A percentile compares a stretch with the other conserved stretches of the same genome.
phyloP scores from a whole-genome alignment of 345 rosid genomes.

The Heritiera fomes region DNA sequence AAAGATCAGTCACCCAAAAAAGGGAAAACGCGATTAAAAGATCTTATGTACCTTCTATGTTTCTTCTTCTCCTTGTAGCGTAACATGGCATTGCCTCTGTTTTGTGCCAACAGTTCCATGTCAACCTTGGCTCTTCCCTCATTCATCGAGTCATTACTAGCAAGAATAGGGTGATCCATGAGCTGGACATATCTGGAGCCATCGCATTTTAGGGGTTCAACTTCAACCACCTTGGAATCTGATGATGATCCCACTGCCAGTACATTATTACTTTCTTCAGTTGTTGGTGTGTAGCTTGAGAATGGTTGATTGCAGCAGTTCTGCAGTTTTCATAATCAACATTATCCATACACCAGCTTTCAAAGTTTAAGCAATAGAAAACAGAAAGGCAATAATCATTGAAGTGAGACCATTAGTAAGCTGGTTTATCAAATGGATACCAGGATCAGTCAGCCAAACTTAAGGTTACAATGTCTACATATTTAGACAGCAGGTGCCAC shows the following conservation, averaged over 20 bases:
- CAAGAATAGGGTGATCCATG: constrained; percentile 35
- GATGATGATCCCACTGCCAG: constrained; percentile 31
- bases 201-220: constrained; percentile 29
- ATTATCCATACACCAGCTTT: too few relatives aligned
- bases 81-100: constrained; percentile 84
- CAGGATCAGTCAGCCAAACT: not conserved
- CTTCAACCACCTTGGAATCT: constrained; percentile 20
- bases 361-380: too few relatives aligned
- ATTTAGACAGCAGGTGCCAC: not conserved
- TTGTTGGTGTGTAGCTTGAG: constrained; percentile 45
- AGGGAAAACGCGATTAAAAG: not conserved
- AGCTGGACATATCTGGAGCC: constrained; percentile 41
- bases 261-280: constrained; percentile 52
- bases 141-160: constrained; percentile 35
- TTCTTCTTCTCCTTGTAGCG: constrained; percentile 97
- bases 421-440: too few relatives aligned
- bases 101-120: constrained; percentile 55
- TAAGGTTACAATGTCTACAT: not conserved
- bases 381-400: too few relatives aligned
- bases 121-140: constrained; percentile 43
- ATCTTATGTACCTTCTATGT: constrained; percentile 54
- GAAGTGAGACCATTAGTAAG: too few relatives aligned
- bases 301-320: constrained; percentile 11
- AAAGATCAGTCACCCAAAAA: not conserved
- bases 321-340: constrained; percentile 2